Base-by-base conservation (phyloP, 805 yeast species). In the Starmerella davenportii region DNA sequence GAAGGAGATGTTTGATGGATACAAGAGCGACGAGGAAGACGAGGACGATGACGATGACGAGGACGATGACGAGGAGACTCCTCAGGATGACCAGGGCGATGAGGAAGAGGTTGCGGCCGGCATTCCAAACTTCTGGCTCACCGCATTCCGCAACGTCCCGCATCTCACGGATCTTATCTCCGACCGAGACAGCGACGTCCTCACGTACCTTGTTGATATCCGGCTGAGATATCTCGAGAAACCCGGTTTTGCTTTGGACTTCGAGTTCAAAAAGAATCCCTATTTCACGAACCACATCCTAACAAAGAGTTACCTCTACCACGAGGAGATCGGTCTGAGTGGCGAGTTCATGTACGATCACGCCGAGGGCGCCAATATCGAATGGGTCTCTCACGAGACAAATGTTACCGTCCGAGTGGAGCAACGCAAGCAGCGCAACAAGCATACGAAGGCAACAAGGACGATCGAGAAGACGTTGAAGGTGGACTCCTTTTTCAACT, bases 281-380 rank as follows among this genome's bases (percentile, higher is more conserved):
- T 82, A 66, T 58, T 84, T 90, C 64, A 64, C 73, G 45, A 80
- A 87, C 62, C 66, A 63, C 49, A 62, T 64, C 39, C 69, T 90
- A 51, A 68, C 78, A 45, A 90, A 90, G 66, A 76, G 92, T 5
- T 90, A 90, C 61, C 85, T 72, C 63, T 90, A 90, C 63, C 94
- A 82, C 62, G 82, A 80, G 43, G 93, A 87, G 61, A 68, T 84
- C 50, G 95, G 94, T 18, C 81, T 82, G 60, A 76, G 85, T 23
- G 95, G 98, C 24, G 98, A 90, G 59, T 87, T 81, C 58, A 84
- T 90, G 50, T 90, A 87, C 60, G 95, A 87, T 61, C 93, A 81
- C 56, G 96, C 98, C 11, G 92, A 81, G 55, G 96, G 96, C 39
- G 67, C 71, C 48, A 76, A 72, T 40, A 79, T 90, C 57, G 64